Evolutionary conservation across 768 basidiomycete genomes (phyloP), one percentile per base, ranked within the genome.

Genomic region (Auricularia sp.): DNA sequence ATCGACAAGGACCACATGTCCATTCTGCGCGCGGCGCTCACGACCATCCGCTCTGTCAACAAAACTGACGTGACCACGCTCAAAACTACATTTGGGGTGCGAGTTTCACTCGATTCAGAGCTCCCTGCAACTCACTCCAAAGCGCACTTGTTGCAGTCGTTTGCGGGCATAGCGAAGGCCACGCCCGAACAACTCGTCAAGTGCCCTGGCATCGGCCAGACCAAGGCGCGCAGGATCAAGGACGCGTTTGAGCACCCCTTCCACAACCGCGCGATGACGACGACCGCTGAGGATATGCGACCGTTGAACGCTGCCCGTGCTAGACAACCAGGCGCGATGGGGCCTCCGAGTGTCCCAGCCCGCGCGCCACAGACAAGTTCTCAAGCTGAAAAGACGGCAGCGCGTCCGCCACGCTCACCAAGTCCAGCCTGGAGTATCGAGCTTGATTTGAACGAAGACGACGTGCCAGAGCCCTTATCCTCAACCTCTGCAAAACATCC

Each of bases 51-150:
- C 71, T 93, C 91, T 69, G 92, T 99, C 67, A 98, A 98, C 76
- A 97, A 96, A 79, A 98, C 96, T 3, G 97, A 99, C 70, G 93
- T 95, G 1, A 87, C 92, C 75, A 98, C 96, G 3, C 78, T 99
- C 51, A 84, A 91, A 23, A 87, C 88, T 2, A 88, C 92, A n/a
- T 87, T 95, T 69, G 95, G 94, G 42, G 96, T 98, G 77, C 64
- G 87, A 80, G 36, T 3, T n/a, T 21, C 29, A 29, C 29, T 29
- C 29, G 29, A 29, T 29, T 34, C 39, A 29, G 54, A 11, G 10
- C n/a, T 18, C 54, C 29, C 23, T 21, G 36, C 4, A 39, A 21
- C 29, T 29, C 29, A 29, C 2, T 29, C 29, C 29, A 29, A 29
- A 29, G 29, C 29, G 29, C 29, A 29, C 29, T 29, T 29, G 2